These are phyloP conservation scores for Penicillium concentricum DNA, from an alignment of 2,329 filamentous ascomycete species.

Conservation along the genomic window DNA sequence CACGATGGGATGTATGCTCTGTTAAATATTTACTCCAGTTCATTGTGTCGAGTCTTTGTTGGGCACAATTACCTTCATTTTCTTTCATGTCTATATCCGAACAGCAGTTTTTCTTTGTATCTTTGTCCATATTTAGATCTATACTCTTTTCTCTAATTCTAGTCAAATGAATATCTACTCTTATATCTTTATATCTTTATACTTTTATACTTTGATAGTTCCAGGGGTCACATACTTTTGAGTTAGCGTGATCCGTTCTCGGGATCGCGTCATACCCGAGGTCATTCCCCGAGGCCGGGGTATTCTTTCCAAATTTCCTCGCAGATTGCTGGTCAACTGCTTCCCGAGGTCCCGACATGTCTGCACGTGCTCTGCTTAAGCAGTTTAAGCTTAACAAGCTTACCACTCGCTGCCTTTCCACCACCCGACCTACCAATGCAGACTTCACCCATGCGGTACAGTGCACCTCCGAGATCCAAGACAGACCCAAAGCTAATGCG, in stretches of 20 bases:
- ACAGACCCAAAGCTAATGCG: neutral
- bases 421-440: slow-evolving; percentile 40
- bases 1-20: neutral
- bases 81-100: neutral
- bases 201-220: neutral
- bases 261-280: neutral
- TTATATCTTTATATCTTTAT: no score
- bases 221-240: neutral
- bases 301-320: slow-evolving; percentile 1
- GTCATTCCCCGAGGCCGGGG: neutral
- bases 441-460: slow-evolving; percentile 63
- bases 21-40: neutral
- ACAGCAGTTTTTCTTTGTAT: neutral
- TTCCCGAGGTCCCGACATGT: slow-evolving; percentile 9
- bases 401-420: slow-evolving; percentile 43
- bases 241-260: neutral
- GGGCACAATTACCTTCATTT: neutral
- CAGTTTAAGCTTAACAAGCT: slow-evolving; percentile 1
- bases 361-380: slow-evolving; percentile 11
- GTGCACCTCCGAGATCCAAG: neutral
- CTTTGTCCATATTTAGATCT: neutral
- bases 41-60: neutral
- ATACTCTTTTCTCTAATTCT: neutral
- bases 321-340: slow-evolving; percentile 6
- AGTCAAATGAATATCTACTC: neutral